Conservation (phyloP, 371 early-diverging fungal species). For the Lichtheimia corymbifera region DNA sequence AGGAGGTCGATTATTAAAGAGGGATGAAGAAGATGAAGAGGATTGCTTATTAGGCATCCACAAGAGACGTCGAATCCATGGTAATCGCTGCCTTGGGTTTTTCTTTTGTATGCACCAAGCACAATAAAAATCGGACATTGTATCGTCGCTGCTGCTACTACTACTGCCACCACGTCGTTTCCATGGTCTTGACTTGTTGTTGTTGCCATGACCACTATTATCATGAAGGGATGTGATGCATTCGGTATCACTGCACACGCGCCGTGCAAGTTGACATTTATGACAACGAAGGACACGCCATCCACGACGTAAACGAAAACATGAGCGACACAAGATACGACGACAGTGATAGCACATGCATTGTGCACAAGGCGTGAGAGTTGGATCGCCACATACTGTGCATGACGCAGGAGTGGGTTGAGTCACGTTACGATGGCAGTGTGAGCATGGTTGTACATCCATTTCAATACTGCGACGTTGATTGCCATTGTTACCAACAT, state of each 20-base stretch:
- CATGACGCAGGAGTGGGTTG: conserved; percentile 1
- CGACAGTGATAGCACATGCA: conserved; percentile 12
- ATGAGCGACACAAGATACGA: conserved; percentile 4
- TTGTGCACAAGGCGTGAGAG: conserved; percentile 12
- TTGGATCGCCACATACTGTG: conserved; percentile 6
- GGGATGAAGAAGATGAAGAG: no score
- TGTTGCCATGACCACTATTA: background rate
- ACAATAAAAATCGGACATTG: background rate
- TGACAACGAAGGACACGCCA: conserved; percentile 8
- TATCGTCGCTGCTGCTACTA: background rate
- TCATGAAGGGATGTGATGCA: background rate
- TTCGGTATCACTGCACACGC: background rate
- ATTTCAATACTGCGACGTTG: background rate
- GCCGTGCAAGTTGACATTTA: conserved; percentile 6
- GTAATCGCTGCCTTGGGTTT: conserved; percentile 1
- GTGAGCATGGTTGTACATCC: conserved; percentile 12
- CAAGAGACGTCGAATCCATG: background rate
- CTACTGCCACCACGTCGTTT: background rate
- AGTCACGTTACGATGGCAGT: conserved; percentile 15
- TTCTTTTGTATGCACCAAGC: conserved; percentile 2
- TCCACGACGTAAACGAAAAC: conserved; percentile 6
- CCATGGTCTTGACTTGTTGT: conserved; percentile 1
- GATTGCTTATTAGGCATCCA: no score
- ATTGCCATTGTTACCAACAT: background rate
- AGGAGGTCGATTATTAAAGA: no score